Evolutionary conservation across 208 protist genomes (phyloP).

Genomic region (Hexamita inflata): DNA sequence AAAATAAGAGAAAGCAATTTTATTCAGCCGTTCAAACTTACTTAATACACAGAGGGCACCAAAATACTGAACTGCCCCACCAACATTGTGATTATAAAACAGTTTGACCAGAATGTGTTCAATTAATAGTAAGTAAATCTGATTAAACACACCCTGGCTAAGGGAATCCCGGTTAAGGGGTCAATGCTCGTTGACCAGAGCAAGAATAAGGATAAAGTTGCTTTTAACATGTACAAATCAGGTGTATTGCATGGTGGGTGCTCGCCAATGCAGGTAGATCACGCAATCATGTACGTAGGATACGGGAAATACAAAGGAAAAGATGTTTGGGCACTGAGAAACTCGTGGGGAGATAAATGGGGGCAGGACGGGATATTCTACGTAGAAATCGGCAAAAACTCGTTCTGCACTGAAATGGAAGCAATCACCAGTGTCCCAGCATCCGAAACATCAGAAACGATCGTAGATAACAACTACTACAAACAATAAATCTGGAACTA

Average conservation of each 20-base stretch:
- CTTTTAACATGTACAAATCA: not conserved
- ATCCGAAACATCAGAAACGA: too few relatives aligned
- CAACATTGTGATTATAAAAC: not conserved
- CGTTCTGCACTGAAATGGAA: not conserved
- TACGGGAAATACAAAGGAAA: conserved; percentile 20
- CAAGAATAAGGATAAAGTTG: not conserved
- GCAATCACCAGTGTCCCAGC: not conserved
- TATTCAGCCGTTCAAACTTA: not conserved
- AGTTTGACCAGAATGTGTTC: not conserved
- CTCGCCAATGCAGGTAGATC: not conserved
- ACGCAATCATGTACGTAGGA: not conserved
- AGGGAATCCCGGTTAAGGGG: not conserved
- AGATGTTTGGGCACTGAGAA: conserved; percentile 8
- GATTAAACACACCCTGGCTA: not conserved
- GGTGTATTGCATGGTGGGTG: not conserved
- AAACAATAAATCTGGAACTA: too few relatives aligned
- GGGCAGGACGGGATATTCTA: not conserved
- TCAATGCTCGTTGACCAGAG: not conserved
- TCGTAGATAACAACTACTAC: too few relatives aligned
- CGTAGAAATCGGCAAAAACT: not conserved
- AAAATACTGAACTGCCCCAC: not conserved
- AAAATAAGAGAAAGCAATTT: conserved; percentile 3
- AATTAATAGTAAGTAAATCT: not conserved
- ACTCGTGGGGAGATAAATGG: conserved; percentile 19
- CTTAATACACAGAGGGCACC: not conserved